Evolutionary conservation across 768 basidiomycete species (phyloP).

Genomic region (Trametes cinnabarina): DNA sequence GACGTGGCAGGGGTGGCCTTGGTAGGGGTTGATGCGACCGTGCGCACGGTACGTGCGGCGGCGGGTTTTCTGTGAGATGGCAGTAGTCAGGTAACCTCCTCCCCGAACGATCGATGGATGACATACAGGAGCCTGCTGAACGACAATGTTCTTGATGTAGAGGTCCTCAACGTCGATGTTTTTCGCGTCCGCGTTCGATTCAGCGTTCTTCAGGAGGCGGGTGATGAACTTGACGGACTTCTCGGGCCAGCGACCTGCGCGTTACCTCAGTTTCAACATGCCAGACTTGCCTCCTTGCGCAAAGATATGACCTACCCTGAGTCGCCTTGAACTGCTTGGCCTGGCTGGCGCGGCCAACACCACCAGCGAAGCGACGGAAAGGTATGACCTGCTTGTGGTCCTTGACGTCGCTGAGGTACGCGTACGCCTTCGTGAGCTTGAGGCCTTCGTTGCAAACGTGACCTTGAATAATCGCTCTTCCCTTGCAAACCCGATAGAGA

Average conservation of each 20-base stretch:
- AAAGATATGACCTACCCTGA: constrained; percentile 64
- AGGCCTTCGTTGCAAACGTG: constrained; percentile 64
- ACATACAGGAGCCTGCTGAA: constrained; percentile 96
- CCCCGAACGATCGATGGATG: background rate
- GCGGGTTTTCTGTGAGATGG: constrained; percentile 77
- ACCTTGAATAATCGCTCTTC: no score
- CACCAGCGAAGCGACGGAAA: constrained; percentile 93
- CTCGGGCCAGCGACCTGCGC: constrained; percentile 97
- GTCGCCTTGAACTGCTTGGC: constrained; percentile 96
- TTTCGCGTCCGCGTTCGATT: constrained; percentile 98
- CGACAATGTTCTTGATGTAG: constrained; percentile 92
- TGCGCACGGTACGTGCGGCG: constrained; percentile 99
- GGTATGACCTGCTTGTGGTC: constrained; percentile 98
- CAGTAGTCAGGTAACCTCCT: background rate
- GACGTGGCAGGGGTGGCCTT: constrained; percentile 95
- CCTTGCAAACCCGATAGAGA: no score
- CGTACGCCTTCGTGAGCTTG: constrained; percentile 91
- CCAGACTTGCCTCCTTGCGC: background rate
- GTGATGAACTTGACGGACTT: constrained; percentile 96
- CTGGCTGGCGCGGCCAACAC: constrained; percentile 92
- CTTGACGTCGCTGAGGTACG: constrained; percentile 89
- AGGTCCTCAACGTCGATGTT: constrained; percentile 92
- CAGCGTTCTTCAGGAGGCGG: constrained; percentile 96
- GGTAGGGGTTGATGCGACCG: constrained; percentile 98
- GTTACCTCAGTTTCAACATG: background rate